Evolutionary conservation across 176 grass and related monocot genomes (phyloP), one percentile per base, ranked within the genome.

Genomic region (Melocanna baccifera): DNA sequence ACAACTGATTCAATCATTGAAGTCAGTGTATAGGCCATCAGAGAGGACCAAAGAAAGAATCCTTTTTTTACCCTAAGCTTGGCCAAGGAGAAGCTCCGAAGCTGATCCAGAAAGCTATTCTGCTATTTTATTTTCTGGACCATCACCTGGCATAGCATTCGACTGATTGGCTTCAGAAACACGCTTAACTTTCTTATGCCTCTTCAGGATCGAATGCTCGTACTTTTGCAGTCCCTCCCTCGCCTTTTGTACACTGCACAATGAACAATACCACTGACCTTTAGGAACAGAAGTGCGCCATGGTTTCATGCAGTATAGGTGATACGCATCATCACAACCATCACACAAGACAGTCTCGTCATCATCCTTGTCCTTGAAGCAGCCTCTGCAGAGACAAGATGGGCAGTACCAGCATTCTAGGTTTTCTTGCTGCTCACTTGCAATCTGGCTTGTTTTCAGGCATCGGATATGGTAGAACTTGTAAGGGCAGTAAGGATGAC

Each of bases 401-500:
- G 96, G 93, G 81, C 96, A 99, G 71, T 96, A 99, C 96, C 96
- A 96, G 91, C 91, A 94, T 9, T 75, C 36, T 77, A 68, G 83
- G 1, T 96, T 91, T 51, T 85, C 69, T 81, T 96, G 96, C 59
- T 90, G 83, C 62, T 86, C 83, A 7, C 55, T 76, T 43, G 90
- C 96, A 81, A 96, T 88, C 90, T 98, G 96, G 69, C 75, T 92
- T 25, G 88, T 84, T 82, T 92, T 98, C 23, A 98, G 77, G 76
- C 96, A 98, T 78, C 88, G 87, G 52, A 95, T 81, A 72, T 96
- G 96, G 82, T 99, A 99, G 68, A 84, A 96, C 86, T 92, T 99
- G 73, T 86, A 99, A 12, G 71, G 71, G 62, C 96, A 96, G 65
- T 86, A 92, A 62, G 65, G 53, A 69, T 99, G 96, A 40, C 91